A percentile compares a stretch with the other conserved stretches of the same genome.
Conservation (phyloP, 108 stramenopile species). For the Mayamaea pseudoterrestris region DNA sequence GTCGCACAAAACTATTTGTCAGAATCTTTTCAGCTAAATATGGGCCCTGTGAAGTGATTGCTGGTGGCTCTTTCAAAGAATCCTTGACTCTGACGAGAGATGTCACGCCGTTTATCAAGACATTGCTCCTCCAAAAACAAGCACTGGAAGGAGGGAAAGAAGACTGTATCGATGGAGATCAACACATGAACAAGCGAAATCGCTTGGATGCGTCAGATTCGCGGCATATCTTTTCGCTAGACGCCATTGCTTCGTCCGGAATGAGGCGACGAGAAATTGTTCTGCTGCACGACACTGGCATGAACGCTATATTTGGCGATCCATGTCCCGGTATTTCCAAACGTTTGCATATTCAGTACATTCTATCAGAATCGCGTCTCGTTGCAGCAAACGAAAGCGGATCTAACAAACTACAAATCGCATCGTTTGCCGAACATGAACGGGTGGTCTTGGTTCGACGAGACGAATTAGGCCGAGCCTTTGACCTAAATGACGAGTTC, state of each 20-base stretch:
- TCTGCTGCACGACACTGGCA: no score
- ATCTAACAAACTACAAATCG: slow-evolving; percentile 25
- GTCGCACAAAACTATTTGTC: no score
- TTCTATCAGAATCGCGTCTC: slow-evolving; percentile 9
- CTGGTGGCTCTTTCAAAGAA: slow-evolving; percentile 17
- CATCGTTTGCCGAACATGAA: slow-evolving; percentile 51
- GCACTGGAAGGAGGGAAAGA: not conserved
- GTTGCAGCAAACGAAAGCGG: not conserved
- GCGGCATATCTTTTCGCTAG: not conserved
- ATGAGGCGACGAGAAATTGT: not conserved
- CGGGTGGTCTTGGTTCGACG: slow-evolving; percentile 28
- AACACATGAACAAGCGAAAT: not conserved
- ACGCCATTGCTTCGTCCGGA: not conserved
- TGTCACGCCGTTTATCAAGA: slow-evolving; percentile 27
- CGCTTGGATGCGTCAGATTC: not conserved
- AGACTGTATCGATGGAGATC: not conserved
- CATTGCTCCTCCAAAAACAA: slow-evolving; percentile 9
- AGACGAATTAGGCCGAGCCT: slow-evolving; percentile 1
- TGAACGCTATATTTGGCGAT: slow-evolving; percentile 64
- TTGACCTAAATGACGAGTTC: not conserved
- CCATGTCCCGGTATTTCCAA: slow-evolving; percentile 62
- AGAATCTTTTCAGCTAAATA: slow-evolving; percentile 38
- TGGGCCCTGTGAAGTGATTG: slow-evolving; percentile 35
- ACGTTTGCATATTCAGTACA: slow-evolving; percentile 27
- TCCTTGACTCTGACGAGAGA: slow-evolving; percentile 25